Evolutionary conservation across 495 filamentous ascomycete genomes (phyloP).

Genomic region (Chaetomium fimeti): DNA sequence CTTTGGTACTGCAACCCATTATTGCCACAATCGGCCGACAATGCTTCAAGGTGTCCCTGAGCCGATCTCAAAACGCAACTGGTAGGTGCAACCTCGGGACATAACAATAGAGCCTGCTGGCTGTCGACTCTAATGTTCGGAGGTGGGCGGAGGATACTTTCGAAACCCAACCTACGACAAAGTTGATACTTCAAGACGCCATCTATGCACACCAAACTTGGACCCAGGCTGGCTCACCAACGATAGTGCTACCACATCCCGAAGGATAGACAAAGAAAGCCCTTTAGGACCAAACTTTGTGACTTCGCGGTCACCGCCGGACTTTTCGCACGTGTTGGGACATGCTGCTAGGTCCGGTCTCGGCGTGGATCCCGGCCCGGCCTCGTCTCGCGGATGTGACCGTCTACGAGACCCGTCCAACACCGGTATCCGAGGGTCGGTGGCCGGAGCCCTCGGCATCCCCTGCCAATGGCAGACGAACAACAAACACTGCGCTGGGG

Average conservation of each 20-base stretch:
- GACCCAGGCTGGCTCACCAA: neutral
- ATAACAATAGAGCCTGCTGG: neutral
- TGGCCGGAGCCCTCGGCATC: neutral
- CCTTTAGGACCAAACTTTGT: slow-evolving; percentile 18
- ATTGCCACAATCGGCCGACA: neutral
- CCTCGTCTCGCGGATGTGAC: neutral
- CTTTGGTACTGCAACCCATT: slow-evolving; percentile 14
- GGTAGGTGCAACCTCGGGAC: slow-evolving; percentile 19
- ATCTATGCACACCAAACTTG: neutral
- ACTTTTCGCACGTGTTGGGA: neutral
- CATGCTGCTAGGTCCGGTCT: neutral
- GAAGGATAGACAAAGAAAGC: neutral
- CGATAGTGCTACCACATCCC: neutral
- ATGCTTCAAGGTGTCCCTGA: slow-evolving; percentile 11
- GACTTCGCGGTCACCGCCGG: neutral
- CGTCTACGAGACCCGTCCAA: neutral
- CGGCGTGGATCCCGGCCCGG: slow-evolving; percentile 3
- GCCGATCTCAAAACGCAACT: slow-evolving; percentile 6
- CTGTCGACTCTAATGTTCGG: neutral
- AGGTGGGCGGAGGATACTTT: neutral
- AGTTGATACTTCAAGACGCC: neutral
- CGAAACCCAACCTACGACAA: slow-evolving; percentile 6
- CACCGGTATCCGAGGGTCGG: slow-evolving; percentile 1
- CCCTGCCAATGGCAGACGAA: neutral
- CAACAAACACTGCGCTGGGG: neutral